Evolutionary conservation across 495 filamentous ascomycete species (phyloP).

Genomic region (Aspergillus affinis): DNA sequence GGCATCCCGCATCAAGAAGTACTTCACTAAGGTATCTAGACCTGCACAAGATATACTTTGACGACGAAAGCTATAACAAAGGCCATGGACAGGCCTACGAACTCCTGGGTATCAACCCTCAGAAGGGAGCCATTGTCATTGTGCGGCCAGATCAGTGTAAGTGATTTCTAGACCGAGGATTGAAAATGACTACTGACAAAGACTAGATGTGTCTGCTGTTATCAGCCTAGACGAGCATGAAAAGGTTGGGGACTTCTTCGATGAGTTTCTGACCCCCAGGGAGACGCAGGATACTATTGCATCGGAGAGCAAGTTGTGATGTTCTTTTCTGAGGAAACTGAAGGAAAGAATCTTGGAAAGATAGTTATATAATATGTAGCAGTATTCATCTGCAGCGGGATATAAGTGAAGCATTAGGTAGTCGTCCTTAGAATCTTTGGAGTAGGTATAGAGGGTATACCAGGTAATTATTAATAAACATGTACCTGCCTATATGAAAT

Average conservation of each 20-base stretch:
- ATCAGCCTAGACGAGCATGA: slow-evolving; percentile 33
- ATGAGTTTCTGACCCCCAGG: slow-evolving; percentile 33
- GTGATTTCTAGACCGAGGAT: slow-evolving; percentile 15
- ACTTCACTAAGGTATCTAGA: slow-evolving; percentile 32
- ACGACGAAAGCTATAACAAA: slow-evolving; percentile 65
- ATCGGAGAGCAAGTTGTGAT: slow-evolving; percentile 15
- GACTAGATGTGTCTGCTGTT: slow-evolving; percentile 39
- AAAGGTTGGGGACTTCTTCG: slow-evolving; percentile 42
- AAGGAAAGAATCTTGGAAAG: too few relatives aligned
- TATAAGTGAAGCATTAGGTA: too few relatives aligned
- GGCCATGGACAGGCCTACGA: slow-evolving; percentile 67
- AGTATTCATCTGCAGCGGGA: too few relatives aligned
- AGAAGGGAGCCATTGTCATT: slow-evolving; percentile 56
- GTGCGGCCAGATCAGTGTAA: slow-evolving; percentile 70
- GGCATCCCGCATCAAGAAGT: neutral
- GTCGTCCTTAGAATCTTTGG: too few relatives aligned
- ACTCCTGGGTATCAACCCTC: slow-evolving; percentile 54
- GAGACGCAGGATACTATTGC: slow-evolving; percentile 12
- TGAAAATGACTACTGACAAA: neutral
- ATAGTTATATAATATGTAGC: too few relatives aligned
- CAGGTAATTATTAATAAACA: too few relatives aligned
- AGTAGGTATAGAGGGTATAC: too few relatives aligned
- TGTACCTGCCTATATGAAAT: too few relatives aligned
- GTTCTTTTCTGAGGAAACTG: too few relatives aligned
- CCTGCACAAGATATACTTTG: slow-evolving; percentile 62